Conservation (phyloP, 139 green algal species). For the Desmodesmus armatus region DNA sequence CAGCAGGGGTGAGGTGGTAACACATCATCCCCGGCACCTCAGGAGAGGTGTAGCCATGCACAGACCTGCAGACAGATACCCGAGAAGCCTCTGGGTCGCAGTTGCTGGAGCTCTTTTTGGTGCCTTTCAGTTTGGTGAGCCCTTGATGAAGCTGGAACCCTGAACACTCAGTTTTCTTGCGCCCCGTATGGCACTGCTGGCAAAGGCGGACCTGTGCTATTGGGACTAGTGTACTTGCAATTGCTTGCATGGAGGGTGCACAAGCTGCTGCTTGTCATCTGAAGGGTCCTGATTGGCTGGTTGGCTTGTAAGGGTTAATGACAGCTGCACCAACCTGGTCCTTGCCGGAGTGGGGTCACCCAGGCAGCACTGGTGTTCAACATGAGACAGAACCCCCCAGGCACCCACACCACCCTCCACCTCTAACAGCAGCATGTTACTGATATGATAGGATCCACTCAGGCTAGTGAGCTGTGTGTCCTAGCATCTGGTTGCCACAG, state of each 20-base stretch:
- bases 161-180: not conserved
- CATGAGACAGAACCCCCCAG: not conserved
- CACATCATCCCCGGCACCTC: too few relatives aligned
- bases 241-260: not conserved
- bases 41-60: too few relatives aligned
- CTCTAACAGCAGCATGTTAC: not conserved
- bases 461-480: not conserved
- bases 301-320: not conserved
- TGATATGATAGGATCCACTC: not conserved
- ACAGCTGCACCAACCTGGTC: not conserved
- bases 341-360: not conserved
- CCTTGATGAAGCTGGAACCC: not conserved
- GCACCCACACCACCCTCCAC: not conserved
- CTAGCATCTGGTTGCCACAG: not conserved
- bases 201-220: not conserved
- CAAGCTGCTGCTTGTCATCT: not conserved
- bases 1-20: constrained; percentile 13
- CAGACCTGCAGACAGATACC: too few relatives aligned
- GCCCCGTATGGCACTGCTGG: not conserved
- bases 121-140: constrained; percentile 59
- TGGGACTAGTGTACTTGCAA: not conserved
- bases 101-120: constrained; percentile 44
- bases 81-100: constrained; percentile 47
- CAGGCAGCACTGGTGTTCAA: too few relatives aligned
- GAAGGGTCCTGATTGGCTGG: too few relatives aligned